Conservation (phyloP, 2,329 filamentous ascomycete species). For the Amauroascus niger region DNA sequence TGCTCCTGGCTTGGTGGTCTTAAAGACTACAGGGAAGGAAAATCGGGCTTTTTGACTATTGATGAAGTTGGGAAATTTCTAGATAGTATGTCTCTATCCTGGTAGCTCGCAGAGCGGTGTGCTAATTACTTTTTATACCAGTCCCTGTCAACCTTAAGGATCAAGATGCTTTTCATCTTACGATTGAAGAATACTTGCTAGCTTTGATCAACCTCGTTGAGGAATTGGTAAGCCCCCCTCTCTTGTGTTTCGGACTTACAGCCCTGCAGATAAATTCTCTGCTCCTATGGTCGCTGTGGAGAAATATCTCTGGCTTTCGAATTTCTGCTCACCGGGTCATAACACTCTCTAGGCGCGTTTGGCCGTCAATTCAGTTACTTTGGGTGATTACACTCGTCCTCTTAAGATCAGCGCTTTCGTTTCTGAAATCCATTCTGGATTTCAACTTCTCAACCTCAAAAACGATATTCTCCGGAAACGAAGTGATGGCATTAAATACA, state of each 20-base stretch:
- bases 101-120: not conserved
- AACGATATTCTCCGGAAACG: constrained; percentile 83
- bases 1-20: constrained; percentile 75
- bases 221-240: constrained; percentile 53
- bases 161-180: constrained; percentile 82
- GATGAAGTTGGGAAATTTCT: constrained; percentile 76
- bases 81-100: constrained; percentile 46
- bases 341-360: constrained; percentile 53
- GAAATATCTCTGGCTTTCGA: not conserved
- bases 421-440: constrained; percentile 90
- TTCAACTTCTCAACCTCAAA: constrained; percentile 95
- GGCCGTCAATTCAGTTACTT: constrained; percentile 85
- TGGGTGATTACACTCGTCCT: constrained; percentile 78
- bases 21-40: constrained; percentile 43
- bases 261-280: not conserved
- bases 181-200: constrained; percentile 93
- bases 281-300: too few species aligned
- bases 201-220: constrained; percentile 79
- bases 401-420: constrained; percentile 83
- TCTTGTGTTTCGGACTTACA: not conserved
- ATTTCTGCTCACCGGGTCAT: not conserved
- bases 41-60: constrained; percentile 66
- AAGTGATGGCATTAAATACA: constrained; percentile 91
- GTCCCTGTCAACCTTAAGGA: constrained; percentile 89
- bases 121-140: constrained; percentile 28